A percentile compares a stretch with the other conserved stretches of the same genome.
These are phyloP conservation scores for Penicillium alfredii DNA, from an alignment of 495 filamentous ascomycete species.

Conservation along the genomic window DNA sequence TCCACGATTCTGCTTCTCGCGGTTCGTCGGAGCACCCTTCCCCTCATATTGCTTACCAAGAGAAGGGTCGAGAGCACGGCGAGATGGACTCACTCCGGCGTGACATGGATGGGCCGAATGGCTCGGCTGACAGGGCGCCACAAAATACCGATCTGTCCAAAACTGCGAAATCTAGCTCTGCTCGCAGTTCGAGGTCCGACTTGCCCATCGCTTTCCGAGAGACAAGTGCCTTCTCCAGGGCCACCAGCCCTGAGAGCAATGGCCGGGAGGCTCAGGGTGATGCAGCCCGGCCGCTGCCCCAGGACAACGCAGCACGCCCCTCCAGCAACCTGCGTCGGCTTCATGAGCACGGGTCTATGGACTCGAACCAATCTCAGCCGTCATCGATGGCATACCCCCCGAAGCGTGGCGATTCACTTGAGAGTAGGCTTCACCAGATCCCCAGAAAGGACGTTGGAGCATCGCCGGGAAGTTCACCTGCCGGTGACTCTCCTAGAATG, in stretches of 20 bases:
- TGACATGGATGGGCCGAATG: conserved; percentile 11
- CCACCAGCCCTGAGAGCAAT: conserved; percentile 30
- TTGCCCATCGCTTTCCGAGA: conserved; percentile 25
- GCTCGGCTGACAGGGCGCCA: conserved; percentile 52
- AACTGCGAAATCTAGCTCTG: conserved; percentile 55
- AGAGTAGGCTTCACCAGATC: conserved; percentile 30
- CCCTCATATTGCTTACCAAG: conserved; percentile 88
- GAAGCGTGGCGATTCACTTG: conserved; percentile 54
- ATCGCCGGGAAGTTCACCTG: conserved; percentile 16
- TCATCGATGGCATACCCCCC: conserved; percentile 36
- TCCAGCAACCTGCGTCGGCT: conserved; percentile 35
- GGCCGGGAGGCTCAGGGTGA: conserved; percentile 16
- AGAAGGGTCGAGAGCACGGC: conserved; percentile 62
- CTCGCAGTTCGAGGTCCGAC: conserved; percentile 59
- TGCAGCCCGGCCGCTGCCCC: conserved; percentile 7
- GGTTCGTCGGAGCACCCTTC: conserved; percentile 42
- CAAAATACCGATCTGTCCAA: conserved; percentile 48
- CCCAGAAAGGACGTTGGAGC: conserved; percentile 31
- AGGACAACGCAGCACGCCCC: conserved; percentile 28
- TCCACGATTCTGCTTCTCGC: conserved; percentile 13
- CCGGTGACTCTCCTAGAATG: conserved; percentile 48
- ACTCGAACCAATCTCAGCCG: conserved; percentile 31
- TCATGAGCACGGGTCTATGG: conserved; percentile 34
- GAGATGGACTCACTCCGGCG: conserved; percentile 31
- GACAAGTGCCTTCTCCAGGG: conserved; percentile 28